Conservation (phyloP, 2,329 filamentous ascomycete genomes). For the Sporothrix pallida region DNA sequence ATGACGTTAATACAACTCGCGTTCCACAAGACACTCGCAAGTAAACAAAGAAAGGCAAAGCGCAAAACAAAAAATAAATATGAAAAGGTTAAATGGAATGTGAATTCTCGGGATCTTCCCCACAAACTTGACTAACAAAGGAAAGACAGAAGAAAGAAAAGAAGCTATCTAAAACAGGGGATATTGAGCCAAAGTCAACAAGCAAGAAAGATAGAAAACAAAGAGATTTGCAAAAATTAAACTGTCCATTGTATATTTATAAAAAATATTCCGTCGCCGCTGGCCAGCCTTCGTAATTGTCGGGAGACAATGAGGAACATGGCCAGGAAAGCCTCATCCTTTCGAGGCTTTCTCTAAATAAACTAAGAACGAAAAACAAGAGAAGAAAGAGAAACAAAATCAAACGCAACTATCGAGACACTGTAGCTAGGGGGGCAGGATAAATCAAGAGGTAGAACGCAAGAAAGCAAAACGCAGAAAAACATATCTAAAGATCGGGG, state of each 20-base stretch:
- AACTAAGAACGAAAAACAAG: neutral
- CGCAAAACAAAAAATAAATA: neutral
- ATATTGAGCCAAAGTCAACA: neutral
- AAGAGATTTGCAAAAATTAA: slow-evolving; percentile 4
- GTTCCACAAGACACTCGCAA: neutral
- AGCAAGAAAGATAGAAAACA: neutral
- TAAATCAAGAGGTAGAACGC: neutral
- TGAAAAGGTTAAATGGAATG: slow-evolving; percentile 16
- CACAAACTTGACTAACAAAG: neutral
- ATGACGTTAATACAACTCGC: neutral
- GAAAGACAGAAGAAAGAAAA: neutral
- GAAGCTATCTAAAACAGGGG: neutral
- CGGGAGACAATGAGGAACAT: neutral
- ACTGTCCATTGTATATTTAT: slow-evolving; percentile 7
- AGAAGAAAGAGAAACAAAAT: neutral
- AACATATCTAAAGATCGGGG: slow-evolving; percentile 9
- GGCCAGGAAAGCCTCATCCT: slow-evolving; percentile 12
- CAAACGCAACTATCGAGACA: slow-evolving; percentile 26
- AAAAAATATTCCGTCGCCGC: slow-evolving; percentile 6
- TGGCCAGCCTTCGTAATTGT: neutral
- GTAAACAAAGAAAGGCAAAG: neutral
- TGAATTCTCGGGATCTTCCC: neutral
- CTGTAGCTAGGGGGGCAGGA: neutral
- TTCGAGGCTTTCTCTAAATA: slow-evolving; percentile 22
- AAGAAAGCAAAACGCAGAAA: neutral